These are phyloP conservation scores for Fusarium duplospermum DNA, from an alignment of 2,329 filamentous ascomycete species.

Conservation along the genomic window DNA sequence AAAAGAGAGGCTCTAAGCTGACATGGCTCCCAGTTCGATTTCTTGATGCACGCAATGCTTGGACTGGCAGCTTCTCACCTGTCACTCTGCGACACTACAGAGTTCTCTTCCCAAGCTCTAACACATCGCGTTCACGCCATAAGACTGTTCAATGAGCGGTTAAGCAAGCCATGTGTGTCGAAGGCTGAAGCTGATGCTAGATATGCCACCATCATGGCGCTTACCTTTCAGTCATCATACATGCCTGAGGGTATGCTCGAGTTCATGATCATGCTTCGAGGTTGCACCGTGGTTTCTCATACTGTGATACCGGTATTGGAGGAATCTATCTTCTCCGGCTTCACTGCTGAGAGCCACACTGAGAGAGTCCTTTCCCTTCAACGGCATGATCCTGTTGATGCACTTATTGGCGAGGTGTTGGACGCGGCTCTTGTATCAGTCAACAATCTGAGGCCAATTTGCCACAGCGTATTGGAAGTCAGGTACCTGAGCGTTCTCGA, in stretches of 20 bases:
- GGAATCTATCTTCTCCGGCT: slow-evolving; percentile 16
- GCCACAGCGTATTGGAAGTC: slow-evolving; percentile 18
- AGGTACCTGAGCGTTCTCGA: slow-evolving; percentile 11
- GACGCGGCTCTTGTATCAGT: not conserved
- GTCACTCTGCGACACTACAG: slow-evolving; percentile 31
- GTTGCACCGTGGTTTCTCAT: slow-evolving; percentile 40
- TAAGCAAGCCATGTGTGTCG: slow-evolving; percentile 41
- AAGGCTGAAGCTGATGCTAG: slow-evolving; percentile 49
- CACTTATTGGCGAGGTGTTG: not conserved
- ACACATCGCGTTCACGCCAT: slow-evolving; percentile 50
- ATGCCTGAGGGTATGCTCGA: slow-evolving; percentile 53
- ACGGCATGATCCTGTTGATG: not conserved
- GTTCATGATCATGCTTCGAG: slow-evolving; percentile 48
- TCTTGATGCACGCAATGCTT: slow-evolving; percentile 53
- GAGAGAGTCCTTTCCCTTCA: slow-evolving; percentile 1
- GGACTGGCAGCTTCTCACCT: slow-evolving; percentile 52
- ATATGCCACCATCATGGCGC: slow-evolving; percentile 48
- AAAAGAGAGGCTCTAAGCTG: not conserved
- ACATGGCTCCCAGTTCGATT: slow-evolving; percentile 46
- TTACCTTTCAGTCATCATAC: slow-evolving; percentile 51
- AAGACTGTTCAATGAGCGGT: slow-evolving; percentile 43
- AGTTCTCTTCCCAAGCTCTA: slow-evolving; percentile 43
- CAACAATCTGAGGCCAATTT: slow-evolving; percentile 5
- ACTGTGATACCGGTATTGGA: not conserved
- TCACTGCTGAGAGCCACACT: slow-evolving; percentile 10